A percentile compares a stretch with the other conserved stretches of the same genome.
phyloP scores from a whole-genome alignment of 1,284 basidiomycete genomes.

The Bondarzewia mesenterica region DNA sequence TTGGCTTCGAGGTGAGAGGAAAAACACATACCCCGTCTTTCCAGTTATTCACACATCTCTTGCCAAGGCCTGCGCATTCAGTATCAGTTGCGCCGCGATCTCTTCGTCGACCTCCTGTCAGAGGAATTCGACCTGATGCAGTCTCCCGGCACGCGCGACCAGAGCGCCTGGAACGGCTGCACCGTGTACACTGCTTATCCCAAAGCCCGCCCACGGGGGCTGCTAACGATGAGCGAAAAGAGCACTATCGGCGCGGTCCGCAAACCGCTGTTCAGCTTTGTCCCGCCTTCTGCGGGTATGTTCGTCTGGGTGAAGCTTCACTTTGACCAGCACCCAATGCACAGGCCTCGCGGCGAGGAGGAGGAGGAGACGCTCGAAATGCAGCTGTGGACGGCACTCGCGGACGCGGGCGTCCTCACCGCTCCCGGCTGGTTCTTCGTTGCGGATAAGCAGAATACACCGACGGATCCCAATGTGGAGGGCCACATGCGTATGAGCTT shows the following conservation, averaged over 20 bases:
- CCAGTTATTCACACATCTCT: background rate
- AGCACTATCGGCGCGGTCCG: conserved; percentile 15
- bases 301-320: conserved; percentile 66
- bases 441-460: conserved; percentile 23
- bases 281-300: conserved; percentile 66
- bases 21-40: conserved; percentile 11
- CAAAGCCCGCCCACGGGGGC: conserved; percentile 9
- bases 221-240: conserved; percentile 32
- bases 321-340: conserved; percentile 51
- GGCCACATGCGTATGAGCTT: conserved; percentile 63
- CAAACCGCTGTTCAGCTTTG: conserved; percentile 52
- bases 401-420: conserved; percentile 53
- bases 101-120: conserved; percentile 46
- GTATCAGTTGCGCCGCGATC: conserved; percentile 52
- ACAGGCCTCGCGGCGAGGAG: conserved; percentile 15
- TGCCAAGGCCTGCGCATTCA: conserved; percentile 47
- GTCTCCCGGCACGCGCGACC: conserved; percentile 15
- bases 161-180: conserved; percentile 31
- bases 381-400: conserved; percentile 47
- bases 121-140: conserved; percentile 42
- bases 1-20: conserved; percentile 66
- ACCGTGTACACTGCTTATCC: conserved; percentile 35
- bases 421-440: conserved; percentile 55
- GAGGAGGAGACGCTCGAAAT: conserved; percentile 41
- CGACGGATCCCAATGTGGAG: conserved; percentile 21